Evolutionary conservation across 1,284 basidiomycete genomes (phyloP).

Genomic region (Bjerkandera adusta): DNA sequence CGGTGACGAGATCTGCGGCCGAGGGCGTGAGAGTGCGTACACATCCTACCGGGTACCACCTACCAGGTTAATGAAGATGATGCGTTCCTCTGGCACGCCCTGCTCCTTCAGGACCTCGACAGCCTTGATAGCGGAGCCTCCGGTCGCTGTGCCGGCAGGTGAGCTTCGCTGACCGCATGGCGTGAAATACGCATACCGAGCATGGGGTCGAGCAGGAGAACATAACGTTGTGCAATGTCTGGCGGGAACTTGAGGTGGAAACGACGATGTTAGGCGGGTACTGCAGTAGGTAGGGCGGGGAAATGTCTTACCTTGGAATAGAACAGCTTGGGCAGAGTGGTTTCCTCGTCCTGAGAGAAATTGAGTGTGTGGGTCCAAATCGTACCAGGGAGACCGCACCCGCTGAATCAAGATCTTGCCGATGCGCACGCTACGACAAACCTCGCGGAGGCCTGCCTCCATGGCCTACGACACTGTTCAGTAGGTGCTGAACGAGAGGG

Average conservation of each 20-base stretch:
- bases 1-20: constrained; percentile 80
- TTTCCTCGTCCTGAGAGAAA: constrained; percentile 80
- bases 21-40: neutral
- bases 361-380: neutral
- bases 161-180: neutral
- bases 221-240: constrained; percentile 90
- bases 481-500: too few species aligned
- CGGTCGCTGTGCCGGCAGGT: constrained; percentile 68
- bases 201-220: constrained; percentile 97
- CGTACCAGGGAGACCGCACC: constrained; percentile 39
- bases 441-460: constrained; percentile 92
- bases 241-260: constrained; percentile 71
- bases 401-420: constrained; percentile 95
- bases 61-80: constrained; percentile 97
- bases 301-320: constrained; percentile 64
- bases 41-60: constrained; percentile 17
- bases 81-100: constrained; percentile 86
- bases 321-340: constrained; percentile 86
- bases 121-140: constrained; percentile 97
- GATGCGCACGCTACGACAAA: constrained; percentile 88
- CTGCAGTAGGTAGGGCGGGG: neutral
- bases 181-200: constrained; percentile 54
- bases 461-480: constrained; percentile 70
- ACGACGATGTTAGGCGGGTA: neutral
- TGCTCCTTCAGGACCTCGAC: constrained; percentile 92